Base-by-base conservation (phyloP, 1,139 yeast species). In the Candida sanyaensis region DNA sequence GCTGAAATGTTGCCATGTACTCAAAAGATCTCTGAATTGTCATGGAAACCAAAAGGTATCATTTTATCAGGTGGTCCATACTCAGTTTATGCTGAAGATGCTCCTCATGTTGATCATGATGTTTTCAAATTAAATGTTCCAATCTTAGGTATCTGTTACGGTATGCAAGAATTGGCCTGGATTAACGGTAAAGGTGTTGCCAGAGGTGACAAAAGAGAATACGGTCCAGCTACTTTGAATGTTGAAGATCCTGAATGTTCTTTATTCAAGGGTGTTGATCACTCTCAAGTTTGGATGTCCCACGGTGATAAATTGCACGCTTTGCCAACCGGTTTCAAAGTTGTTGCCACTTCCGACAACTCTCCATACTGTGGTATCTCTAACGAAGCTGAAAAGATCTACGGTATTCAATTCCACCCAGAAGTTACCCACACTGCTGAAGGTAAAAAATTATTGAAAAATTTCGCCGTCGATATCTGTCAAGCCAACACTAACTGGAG, bases 1-100 rank as follows among this genome's bases (percentile, higher is more conserved):
- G 98, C 99, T 57, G 99, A 95, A 76, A 93, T 93, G 99, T 81
- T 93, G 56, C 99, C 99, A 58, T 93, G 99, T 74, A 93, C 99
- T 50, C 98, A 93, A 73, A 93, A 92, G 77, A 92, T 93, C 65
- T 66, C 86, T 47, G 98, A 93, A 60, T 81, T 95, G 63, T 74
- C 84, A 52, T 93, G 97, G 96, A 91, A 83, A 66, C 99, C 99
- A 58, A 89, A 86, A 71, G 99, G 99, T 73, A 85, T 93, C 54
- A 93, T 93, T 64, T 77, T 93, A 55, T 91, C 98, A 42, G 99
- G 99, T 53, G 96, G 97, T 54, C 99, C 99, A 47, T 93, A 90
- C 84, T 92, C 98, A 10, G 99, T 93, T 47, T 93, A 92, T 68
- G 97, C 88, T 50, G 86, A 82, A 51, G 98, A 86, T 58, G 90